These are phyloP conservation scores for Thielaviopsis populi DNA, from an alignment of 2,329 filamentous ascomycete species.

Conservation along the genomic window DNA sequence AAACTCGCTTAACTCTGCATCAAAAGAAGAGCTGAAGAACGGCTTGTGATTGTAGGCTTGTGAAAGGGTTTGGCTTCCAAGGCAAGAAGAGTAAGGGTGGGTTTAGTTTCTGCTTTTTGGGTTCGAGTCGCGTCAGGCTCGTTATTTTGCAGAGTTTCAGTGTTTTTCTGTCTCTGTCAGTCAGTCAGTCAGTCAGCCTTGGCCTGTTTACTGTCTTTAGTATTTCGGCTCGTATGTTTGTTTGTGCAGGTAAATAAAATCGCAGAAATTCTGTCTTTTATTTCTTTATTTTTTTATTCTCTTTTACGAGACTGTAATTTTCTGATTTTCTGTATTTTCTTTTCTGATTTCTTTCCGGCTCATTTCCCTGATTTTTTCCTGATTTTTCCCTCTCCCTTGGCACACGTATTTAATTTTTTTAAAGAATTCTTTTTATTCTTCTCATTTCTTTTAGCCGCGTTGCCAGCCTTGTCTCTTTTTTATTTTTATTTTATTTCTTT, in stretches of 20 bases:
- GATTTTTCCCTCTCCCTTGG: not conserved
- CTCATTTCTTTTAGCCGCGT: not conserved
- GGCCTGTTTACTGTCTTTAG: not conserved
- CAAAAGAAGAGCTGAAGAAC: not conserved
- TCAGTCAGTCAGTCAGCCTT: not conserved
- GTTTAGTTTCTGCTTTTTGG: too few species aligned
- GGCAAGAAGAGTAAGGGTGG: too few species aligned
- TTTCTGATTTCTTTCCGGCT: too few species aligned
- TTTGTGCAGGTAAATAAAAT: not conserved
- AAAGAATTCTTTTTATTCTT: too few species aligned
- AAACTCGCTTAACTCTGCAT: not conserved
- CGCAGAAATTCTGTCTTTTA: not conserved
- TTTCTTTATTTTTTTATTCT: not conserved
- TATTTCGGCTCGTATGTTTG: not conserved
- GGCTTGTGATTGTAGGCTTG: not conserved
- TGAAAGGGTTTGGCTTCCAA: too few species aligned
- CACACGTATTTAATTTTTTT: too few species aligned
- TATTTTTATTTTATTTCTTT: not conserved
- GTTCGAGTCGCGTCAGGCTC: too few species aligned
- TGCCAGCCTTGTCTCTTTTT: conserved; percentile 4
- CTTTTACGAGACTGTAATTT: not conserved
- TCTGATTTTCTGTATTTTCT: not conserved
- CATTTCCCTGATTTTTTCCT: too few species aligned
- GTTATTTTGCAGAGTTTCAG: not conserved
- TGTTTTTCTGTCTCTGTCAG: not conserved